Conservation (phyloP, 805 yeast genomes). For the Yarrowia osloensis region DNA sequence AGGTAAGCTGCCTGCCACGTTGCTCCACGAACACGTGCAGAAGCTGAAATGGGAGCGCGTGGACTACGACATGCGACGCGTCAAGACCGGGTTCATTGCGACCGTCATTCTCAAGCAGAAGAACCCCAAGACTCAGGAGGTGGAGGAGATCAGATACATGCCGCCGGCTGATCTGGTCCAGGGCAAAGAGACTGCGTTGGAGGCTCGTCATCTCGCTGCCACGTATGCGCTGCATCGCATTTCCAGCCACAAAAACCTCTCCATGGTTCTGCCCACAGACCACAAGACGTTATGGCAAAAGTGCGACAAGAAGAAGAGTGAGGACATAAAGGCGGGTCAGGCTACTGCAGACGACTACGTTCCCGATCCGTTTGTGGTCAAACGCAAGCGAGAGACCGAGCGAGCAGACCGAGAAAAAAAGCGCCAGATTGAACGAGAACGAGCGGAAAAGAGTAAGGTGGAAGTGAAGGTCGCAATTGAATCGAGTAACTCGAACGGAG, state of each 20-base stretch:
- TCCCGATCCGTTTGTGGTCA: conserved; percentile 73
- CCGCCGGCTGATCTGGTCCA: conserved; percentile 54
- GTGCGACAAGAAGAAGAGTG: conserved; percentile 62
- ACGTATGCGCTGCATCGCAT: conserved; percentile 82
- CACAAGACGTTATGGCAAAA: conserved; percentile 79
- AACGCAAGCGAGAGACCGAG: conserved; percentile 54
- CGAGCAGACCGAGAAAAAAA: conserved; percentile 43
- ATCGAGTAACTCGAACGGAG: too few species aligned
- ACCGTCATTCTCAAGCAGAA: conserved; percentile 65
- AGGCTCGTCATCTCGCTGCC: conserved; percentile 88
- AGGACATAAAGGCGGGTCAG: conserved; percentile 50
- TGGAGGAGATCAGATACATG: conserved; percentile 56
- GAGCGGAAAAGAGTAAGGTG: neutral
- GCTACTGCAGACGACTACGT: conserved; percentile 57
- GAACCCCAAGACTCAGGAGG: conserved; percentile 79
- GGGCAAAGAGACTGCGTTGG: conserved; percentile 79
- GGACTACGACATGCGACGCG: conserved; percentile 65
- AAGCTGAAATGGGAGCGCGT: conserved; percentile 88
- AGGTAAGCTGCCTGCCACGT: conserved; percentile 86
- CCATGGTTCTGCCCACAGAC: conserved; percentile 82
- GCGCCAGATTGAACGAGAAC: conserved; percentile 15
- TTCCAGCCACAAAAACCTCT: conserved; percentile 77
- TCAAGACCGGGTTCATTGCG: conserved; percentile 62
- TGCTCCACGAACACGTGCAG: conserved; percentile 84
- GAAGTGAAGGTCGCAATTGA: conserved; percentile 1